phyloP scores from a whole-genome alignment of 306 rosid species.

The Trichosanthes truncata region DNA sequence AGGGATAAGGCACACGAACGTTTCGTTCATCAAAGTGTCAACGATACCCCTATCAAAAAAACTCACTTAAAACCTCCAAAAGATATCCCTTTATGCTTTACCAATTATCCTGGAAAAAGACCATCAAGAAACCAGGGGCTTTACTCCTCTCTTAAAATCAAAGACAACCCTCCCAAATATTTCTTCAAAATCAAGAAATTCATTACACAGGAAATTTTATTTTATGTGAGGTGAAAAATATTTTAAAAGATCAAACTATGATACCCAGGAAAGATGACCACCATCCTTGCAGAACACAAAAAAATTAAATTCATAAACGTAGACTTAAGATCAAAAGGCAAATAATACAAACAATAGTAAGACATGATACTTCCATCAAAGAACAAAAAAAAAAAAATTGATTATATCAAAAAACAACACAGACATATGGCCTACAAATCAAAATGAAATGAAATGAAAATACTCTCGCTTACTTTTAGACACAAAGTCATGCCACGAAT shows the following conservation, averaged over 20 bases:
- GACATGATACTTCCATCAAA: neutral
- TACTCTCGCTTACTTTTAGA: constrained; percentile 49
- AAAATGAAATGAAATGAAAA: neutral
- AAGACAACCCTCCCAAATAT: too few species aligned
- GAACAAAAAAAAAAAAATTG: neutral
- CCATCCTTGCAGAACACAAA: neutral
- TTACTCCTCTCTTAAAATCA: too few species aligned
- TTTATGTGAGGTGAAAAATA: neutral
- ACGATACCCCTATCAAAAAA: too few species aligned
- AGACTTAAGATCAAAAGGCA: neutral
- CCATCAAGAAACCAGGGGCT: too few species aligned
- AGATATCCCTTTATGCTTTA: too few species aligned
- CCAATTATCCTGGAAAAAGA: too few species aligned
- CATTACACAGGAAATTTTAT: neutral
- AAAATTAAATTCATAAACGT: neutral
- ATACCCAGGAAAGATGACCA: neutral
- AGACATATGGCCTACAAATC: neutral
- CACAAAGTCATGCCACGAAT: constrained; percentile 85
- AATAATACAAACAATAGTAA: neutral
- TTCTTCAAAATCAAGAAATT: too few species aligned
- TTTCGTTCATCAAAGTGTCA: too few species aligned
- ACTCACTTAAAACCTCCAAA: too few species aligned
- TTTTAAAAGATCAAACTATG: neutral
- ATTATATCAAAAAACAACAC: neutral
- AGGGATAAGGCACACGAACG: too few species aligned